phyloP scores from a whole-genome alignment of 1,284 basidiomycete species.

The Tilletia setariae region DNA sequence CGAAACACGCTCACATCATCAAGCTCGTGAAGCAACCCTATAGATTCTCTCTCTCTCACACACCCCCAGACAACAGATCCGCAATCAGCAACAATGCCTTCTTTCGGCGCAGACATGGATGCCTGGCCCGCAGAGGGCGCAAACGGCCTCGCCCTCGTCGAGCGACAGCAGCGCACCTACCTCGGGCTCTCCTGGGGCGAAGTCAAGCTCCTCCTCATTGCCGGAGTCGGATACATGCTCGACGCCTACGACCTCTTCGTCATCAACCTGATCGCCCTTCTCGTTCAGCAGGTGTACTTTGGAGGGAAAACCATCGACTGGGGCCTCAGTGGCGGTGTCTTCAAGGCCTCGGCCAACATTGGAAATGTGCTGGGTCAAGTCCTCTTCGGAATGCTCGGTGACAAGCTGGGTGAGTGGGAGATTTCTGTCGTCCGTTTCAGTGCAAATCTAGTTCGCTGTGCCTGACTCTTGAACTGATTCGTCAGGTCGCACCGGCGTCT shows the following conservation, averaged over 20 bases:
- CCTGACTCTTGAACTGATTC: background rate
- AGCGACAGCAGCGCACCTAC: slow-evolving; percentile 37
- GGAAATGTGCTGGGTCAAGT: slow-evolving; percentile 48
- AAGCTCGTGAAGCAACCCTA: no score
- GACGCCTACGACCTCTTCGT: slow-evolving; percentile 49
- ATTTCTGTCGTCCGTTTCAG: background rate
- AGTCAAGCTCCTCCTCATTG: slow-evolving; percentile 45
- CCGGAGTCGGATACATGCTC: slow-evolving; percentile 50
- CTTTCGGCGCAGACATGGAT: slow-evolving; percentile 46
- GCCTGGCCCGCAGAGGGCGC: slow-evolving; percentile 33
- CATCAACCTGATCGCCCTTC: slow-evolving; percentile 49
- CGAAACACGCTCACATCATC: no score
- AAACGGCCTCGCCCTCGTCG: slow-evolving; percentile 40
- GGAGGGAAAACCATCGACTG: slow-evolving; percentile 36
- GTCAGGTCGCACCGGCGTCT: slow-evolving; percentile 37
- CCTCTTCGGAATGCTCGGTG: slow-evolving; percentile 49
- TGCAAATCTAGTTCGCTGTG: background rate
- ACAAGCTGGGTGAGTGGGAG: slow-evolving; percentile 32
- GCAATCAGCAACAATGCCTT: slow-evolving; percentile 28
- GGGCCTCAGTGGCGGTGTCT: slow-evolving; percentile 48
- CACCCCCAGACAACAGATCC: background rate
- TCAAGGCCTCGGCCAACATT: slow-evolving; percentile 50
- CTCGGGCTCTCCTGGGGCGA: slow-evolving; percentile 44
- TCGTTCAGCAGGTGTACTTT: slow-evolving; percentile 43
- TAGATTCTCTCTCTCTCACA: background rate